These are phyloP conservation scores for Suhomyces sp. DNA, from an alignment of 805 yeast genomes.

Conservation along the genomic window DNA sequence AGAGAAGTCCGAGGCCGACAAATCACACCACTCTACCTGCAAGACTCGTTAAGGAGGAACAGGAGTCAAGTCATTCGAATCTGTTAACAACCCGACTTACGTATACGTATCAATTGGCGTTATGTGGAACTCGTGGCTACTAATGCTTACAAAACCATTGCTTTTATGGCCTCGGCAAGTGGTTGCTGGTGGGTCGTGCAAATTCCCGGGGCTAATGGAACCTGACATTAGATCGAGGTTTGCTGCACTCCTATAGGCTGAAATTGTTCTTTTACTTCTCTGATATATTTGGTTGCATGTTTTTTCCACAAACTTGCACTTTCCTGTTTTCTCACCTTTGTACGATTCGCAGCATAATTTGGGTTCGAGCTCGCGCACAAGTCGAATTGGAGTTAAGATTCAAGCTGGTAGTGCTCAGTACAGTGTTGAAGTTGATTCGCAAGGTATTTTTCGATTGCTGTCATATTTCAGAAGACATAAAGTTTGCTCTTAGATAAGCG, in stretches of 20 bases:
- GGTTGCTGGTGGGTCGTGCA: neutral
- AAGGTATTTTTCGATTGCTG: neutral
- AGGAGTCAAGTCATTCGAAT: neutral
- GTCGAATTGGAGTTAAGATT: neutral
- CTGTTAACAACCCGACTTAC: neutral
- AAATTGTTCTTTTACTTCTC: neutral
- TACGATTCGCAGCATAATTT: neutral
- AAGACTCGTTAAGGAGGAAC: neutral
- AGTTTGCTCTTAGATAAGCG: neutral
- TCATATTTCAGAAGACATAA: neutral
- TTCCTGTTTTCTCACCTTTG: neutral
- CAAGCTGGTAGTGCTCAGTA: neutral
- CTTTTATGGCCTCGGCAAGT: neutral
- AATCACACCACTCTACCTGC: conserved; percentile 1
- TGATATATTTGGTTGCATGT: neutral
- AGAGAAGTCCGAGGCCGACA: conserved; percentile 16
- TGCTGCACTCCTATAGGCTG: neutral
- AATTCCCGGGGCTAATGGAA: neutral
- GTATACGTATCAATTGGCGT: neutral
- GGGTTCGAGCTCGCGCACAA: neutral
- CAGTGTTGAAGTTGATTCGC: neutral
- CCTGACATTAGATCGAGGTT: neutral
- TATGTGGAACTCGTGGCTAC: neutral
- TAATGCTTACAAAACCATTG: neutral
- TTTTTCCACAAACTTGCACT: neutral